These are phyloP conservation scores for Fagus crenata DNA, from an alignment of 306 rosid genomes.

Conservation along the genomic window DNA sequence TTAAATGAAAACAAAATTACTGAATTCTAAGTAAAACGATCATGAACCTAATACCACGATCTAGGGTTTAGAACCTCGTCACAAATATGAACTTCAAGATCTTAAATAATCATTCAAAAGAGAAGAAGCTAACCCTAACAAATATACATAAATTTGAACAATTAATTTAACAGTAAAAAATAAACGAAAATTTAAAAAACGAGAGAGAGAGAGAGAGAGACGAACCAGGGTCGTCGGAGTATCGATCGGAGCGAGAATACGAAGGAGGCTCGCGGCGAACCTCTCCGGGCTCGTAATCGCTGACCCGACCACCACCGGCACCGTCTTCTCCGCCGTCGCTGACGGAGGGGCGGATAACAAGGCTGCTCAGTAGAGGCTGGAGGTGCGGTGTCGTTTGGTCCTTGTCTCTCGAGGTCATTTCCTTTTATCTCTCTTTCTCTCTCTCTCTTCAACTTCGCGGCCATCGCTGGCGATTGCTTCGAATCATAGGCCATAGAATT, in stretches of 20 bases:
- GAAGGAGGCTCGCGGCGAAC: slow-evolving; percentile 50
- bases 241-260: slow-evolving; percentile 49
- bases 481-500: no score
- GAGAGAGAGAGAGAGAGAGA: slow-evolving; percentile 8
- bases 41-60: not conserved
- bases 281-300: slow-evolving; percentile 58
- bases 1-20: not conserved
- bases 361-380: slow-evolving; percentile 63
- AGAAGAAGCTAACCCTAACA: not conserved
- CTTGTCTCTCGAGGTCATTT: slow-evolving; percentile 52
- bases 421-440: no score
- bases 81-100: not conserved
- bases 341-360: slow-evolving; percentile 51
- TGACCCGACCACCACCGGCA: slow-evolving; percentile 41
- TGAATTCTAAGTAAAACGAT: not conserved
- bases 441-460: no score
- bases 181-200: not conserved
- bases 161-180: not conserved
- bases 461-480: no score
- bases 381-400: slow-evolving; percentile 45
- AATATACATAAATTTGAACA: slow-evolving; percentile 3
- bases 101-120: no score
- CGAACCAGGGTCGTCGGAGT: slow-evolving; percentile 46
- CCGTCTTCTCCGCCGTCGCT: slow-evolving; percentile 34
- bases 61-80: slow-evolving; percentile 8